phyloP scores from a whole-genome alignment of 2,329 filamentous ascomycete species.

The Setomelanomma holmii region DNA sequence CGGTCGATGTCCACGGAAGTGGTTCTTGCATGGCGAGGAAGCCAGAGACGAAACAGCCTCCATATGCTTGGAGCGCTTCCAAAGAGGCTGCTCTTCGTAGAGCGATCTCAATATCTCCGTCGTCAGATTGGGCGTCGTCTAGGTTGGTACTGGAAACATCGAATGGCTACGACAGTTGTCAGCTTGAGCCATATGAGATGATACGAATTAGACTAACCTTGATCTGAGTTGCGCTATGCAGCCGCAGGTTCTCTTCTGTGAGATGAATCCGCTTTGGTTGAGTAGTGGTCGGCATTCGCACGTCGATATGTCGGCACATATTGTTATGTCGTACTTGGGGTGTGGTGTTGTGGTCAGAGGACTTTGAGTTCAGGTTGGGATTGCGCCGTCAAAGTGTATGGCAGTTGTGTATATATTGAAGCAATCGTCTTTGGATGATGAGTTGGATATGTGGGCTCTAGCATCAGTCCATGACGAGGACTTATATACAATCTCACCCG shows the following conservation, averaged over 20 bases:
- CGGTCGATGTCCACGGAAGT: conserved; percentile 32
- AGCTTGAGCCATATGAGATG: conserved; percentile 3
- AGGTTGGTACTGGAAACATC: conserved; percentile 18
- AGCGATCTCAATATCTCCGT: conserved; percentile 29
- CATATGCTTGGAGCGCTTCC: conserved; percentile 42
- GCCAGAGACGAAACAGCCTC: conserved; percentile 41
- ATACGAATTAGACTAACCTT: conserved; percentile 26
- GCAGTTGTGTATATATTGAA: too few relatives aligned
- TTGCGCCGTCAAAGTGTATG: neutral
- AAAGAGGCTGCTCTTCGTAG: conserved; percentile 32
- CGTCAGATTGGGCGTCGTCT: conserved; percentile 30
- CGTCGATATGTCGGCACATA: conserved; percentile 15
- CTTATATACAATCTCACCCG: conserved; percentile 18
- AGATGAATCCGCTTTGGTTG: conserved; percentile 14
- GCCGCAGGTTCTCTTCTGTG: conserved; percentile 41
- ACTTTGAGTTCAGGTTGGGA: conserved; percentile 1
- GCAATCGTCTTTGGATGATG: too few relatives aligned
- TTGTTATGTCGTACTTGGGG: neutral
- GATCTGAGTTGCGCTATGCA: conserved; percentile 32
- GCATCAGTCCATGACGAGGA: neutral
- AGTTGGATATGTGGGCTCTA: neutral
- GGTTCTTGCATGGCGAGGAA: conserved; percentile 34
- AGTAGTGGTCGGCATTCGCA: conserved; percentile 14
- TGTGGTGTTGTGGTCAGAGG: neutral
- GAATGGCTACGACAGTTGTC: conserved; percentile 15